Base-by-base conservation (phyloP, 768 basidiomycete genomes). In the Xanthoconium stramineum region DNA sequence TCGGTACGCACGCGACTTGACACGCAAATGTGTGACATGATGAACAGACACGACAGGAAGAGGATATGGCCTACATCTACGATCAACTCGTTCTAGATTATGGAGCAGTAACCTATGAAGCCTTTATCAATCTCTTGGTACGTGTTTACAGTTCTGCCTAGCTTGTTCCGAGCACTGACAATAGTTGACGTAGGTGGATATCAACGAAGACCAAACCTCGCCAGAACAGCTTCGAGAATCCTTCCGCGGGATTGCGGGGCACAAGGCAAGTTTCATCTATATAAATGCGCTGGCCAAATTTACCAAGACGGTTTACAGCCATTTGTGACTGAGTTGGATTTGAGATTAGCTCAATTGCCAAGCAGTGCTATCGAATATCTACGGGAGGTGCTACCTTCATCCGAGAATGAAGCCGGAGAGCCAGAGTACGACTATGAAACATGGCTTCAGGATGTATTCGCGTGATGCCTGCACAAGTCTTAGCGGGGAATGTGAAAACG, bases 131-230 rank as follows among this genome's bases (percentile, higher is more conserved):
- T 58, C 84, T 98, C 59, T 74, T 99, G 74, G 95, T 95, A 67
- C 44, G 79, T 63, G 13, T 47, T 58, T 47, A 19, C 36, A 13
- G 20, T 11, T 10, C 15, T n/a, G 7, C 13, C 12, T 42, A 19
- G 28, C 6, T 43, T 32, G 15, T 12, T 37, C 46, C 28, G 44
- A 17, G 56, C 43, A 52, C 48, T 43, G 19, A 59, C 19, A 39
- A 53, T 17, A 33, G 13, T 52, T 39, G 59, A 32, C 28, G 17
- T 38, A 98, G 95, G 92, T 96, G 51, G 94, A 94, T 29, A 94
- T 97, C 58, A 94, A 85, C 30, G 95, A 98, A 74, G 97, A 99
- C 68, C 92, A 97, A 54, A 94, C 92, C 5, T 89, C 94, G 4
- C 83, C 89, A 0, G 93, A 94, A 39, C 96, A 98, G 66, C 80